Conservation (phyloP, 192 early-diverging fungal species). For the Paraglomus brasilianum region DNA sequence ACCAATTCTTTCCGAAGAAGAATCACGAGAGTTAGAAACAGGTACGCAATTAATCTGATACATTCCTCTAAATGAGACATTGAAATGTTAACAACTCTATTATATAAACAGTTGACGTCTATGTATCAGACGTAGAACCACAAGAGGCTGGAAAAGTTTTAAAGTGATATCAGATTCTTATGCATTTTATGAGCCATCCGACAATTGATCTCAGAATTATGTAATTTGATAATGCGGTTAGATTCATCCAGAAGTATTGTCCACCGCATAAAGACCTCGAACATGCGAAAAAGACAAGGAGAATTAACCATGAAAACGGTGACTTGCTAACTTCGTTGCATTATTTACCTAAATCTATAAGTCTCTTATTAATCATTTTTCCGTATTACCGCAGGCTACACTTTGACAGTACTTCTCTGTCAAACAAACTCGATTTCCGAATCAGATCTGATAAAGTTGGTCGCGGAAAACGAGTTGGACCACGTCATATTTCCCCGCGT, state of each 20-base stretch:
- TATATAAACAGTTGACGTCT: constrained; percentile 29
- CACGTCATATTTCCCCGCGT: constrained; percentile 34
- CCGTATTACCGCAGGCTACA: constrained; percentile 20
- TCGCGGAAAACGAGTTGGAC: constrained; percentile 33
- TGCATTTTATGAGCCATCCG: background rate
- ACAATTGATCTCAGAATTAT: constrained; percentile 6
- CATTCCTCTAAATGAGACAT: background rate
- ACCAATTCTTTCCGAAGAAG: constrained; percentile 23
- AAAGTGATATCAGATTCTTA: constrained; percentile 29
- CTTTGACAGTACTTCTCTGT: constrained; percentile 42
- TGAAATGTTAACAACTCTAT: background rate
- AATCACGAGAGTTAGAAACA: constrained; percentile 19
- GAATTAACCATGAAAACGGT: constrained; percentile 25
- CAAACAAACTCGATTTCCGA: constrained; percentile 30
- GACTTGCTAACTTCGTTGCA: background rate
- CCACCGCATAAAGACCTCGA: constrained; percentile 41
- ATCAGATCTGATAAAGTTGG: constrained; percentile 29
- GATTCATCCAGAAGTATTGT: constrained; percentile 47
- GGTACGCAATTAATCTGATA: constrained; percentile 1
- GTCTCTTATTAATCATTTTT: background rate
- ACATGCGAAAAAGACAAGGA: constrained; percentile 50
- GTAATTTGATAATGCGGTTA: constrained; percentile 15
- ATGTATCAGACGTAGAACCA: constrained; percentile 23
- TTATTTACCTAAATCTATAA: background rate
- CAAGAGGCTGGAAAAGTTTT: constrained; percentile 12